Percentiles rank a stretch among this genome's conserved stretches.
Evolutionary conservation across 1,139 yeast species (phyloP).

Genomic region (Debaryomyces nepalensis): DNA sequence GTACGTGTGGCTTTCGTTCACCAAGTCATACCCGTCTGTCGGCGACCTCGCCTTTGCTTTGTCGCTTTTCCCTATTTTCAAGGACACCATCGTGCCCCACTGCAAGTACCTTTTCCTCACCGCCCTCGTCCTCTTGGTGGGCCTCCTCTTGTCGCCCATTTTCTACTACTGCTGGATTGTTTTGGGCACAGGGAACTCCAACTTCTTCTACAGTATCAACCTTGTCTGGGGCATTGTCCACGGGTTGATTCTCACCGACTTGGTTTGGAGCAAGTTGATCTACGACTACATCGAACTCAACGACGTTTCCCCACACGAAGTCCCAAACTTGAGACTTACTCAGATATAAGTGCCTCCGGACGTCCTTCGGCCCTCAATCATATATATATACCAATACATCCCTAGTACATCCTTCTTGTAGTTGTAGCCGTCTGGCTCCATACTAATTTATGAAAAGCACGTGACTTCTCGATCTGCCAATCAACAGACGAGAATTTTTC

Average conservation of each 20-base stretch:
- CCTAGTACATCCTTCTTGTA: background rate
- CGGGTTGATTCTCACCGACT: constrained; percentile 71
- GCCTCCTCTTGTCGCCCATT: constrained; percentile 70
- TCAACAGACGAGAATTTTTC: constrained; percentile 24
- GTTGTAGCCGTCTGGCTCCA: background rate
- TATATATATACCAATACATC: constrained; percentile 1
- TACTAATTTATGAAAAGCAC: constrained; percentile 12
- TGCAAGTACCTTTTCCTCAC: constrained; percentile 40
- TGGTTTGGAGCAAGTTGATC: constrained; percentile 80
- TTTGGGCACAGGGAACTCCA: constrained; percentile 92
- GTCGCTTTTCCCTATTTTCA: constrained; percentile 61
- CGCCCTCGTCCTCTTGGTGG: constrained; percentile 43
- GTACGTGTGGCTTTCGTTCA: constrained; percentile 68
- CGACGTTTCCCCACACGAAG: constrained; percentile 23
- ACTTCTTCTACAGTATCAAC: constrained; percentile 93
- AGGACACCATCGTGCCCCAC: constrained; percentile 42
- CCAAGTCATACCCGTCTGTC: constrained; percentile 87
- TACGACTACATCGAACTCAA: constrained; percentile 65
- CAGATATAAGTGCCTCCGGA: constrained; percentile 34
- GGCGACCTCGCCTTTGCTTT: constrained; percentile 79
- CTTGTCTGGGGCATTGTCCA: constrained; percentile 79
- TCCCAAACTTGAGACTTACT: constrained; percentile 38
- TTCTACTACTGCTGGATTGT: constrained; percentile 95
- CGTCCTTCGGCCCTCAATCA: background rate
- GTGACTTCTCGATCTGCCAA: constrained; percentile 22